Evolutionary conservation across 2,329 filamentous ascomycete species (phyloP).

Genomic region (Ophiostoma himal-ulmi): DNA sequence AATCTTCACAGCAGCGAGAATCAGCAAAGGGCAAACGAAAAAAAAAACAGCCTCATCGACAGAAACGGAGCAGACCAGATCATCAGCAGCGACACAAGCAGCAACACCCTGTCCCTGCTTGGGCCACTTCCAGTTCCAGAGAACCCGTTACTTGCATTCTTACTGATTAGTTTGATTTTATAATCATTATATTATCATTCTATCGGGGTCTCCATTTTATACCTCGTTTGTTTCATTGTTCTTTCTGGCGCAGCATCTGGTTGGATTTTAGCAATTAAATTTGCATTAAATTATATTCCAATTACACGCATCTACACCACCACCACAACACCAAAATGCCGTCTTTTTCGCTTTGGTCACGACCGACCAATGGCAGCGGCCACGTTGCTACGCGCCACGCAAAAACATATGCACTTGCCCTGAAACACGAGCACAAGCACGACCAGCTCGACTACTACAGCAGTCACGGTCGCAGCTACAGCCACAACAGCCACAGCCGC

Average conservation of each 20-base stretch:
- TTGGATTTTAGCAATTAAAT: neutral
- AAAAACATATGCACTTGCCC: slow-evolving; percentile 6
- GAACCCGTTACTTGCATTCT: slow-evolving; percentile 5
- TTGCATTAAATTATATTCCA: neutral
- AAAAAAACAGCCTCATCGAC: neutral
- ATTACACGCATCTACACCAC: neutral
- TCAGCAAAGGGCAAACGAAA: neutral
- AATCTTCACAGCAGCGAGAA: neutral
- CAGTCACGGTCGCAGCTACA: neutral
- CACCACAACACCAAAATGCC: neutral
- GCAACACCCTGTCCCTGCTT: neutral
- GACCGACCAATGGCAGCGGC: neutral
- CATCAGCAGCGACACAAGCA: neutral
- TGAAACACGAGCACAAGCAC: slow-evolving; percentile 5
- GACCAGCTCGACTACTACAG: neutral
- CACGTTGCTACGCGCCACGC: slow-evolving; percentile 9
- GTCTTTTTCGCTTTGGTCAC: slow-evolving; percentile 7
- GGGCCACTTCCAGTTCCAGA: neutral
- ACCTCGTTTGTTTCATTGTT: neutral
- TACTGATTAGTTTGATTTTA: neutral
- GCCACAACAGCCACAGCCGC: neutral
- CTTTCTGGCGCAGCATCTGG: neutral
- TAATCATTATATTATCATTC: neutral
- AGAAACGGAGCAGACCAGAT: neutral
- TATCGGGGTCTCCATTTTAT: neutral